phyloP scores from a whole-genome alignment of 495 filamentous ascomycete species.

The Xylaria palmicola region DNA sequence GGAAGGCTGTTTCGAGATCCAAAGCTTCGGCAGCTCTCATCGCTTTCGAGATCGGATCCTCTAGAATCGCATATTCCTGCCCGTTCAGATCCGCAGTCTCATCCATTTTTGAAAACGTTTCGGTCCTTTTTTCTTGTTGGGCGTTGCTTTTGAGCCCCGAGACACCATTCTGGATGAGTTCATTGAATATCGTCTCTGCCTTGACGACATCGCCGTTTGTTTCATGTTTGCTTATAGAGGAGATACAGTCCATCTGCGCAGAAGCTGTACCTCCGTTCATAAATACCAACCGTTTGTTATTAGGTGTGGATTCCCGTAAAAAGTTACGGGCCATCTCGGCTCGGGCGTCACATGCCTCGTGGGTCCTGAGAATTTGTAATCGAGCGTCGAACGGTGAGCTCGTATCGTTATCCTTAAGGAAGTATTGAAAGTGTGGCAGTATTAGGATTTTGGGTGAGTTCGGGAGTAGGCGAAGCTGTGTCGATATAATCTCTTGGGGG shows the following conservation, averaged over 20 bases:
- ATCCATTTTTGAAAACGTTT: neutral
- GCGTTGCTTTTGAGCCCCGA: conserved; percentile 29
- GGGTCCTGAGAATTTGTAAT: conserved; percentile 40
- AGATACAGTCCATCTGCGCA: conserved; percentile 44
- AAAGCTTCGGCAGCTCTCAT: conserved; percentile 54
- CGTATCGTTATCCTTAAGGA: conserved; percentile 26
- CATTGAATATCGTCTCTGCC: conserved; percentile 45
- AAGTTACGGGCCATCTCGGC: conserved; percentile 44
- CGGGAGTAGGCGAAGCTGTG: conserved; percentile 52
- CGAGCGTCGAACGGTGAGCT: conserved; percentile 33
- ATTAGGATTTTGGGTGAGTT: conserved; percentile 48
- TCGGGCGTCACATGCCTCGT: conserved; percentile 41
- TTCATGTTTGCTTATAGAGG: conserved; percentile 41
- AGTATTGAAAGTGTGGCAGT: conserved; percentile 42
- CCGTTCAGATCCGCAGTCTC: neutral
- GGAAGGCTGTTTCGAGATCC: conserved; percentile 43
- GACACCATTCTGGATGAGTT: conserved; percentile 43
- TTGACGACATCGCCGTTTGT: conserved; percentile 40
- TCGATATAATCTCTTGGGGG: conserved; percentile 44
- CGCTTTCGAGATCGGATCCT: conserved; percentile 42
- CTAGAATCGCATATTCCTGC: conserved; percentile 13
- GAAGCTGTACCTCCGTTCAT: conserved; percentile 50
- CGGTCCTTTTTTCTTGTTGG: neutral
- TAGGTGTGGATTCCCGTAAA: conserved; percentile 36
- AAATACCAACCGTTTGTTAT: conserved; percentile 48